phyloP scores from a whole-genome alignment of 1,284 basidiomycete species.

The Sphagnurus paluster region DNA sequence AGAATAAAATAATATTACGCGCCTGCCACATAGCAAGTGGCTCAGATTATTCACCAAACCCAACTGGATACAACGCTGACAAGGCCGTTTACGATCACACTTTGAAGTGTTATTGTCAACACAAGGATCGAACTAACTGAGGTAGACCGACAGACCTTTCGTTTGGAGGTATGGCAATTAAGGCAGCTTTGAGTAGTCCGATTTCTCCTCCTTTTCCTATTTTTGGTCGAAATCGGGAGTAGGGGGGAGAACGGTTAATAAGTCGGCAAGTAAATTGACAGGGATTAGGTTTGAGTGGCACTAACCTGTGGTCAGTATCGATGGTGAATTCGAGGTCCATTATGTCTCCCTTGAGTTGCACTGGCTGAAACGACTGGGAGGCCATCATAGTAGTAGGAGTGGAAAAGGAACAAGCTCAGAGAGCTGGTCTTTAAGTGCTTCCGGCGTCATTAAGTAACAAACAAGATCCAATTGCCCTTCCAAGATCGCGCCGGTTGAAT shows the following conservation, averaged over 20 bases:
- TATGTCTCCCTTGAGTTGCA: constrained; percentile 64
- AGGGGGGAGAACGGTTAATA: constrained; percentile 44
- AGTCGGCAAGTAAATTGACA: constrained; percentile 38
- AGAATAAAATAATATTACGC: constrained; percentile 14
- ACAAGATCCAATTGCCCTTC: constrained; percentile 28
- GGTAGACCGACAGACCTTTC: constrained; percentile 61
- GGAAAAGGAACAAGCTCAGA: constrained; percentile 41
- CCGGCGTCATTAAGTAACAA: constrained; percentile 49
- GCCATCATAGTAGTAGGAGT: constrained; percentile 42
- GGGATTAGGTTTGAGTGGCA: constrained; percentile 21
- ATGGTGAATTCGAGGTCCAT: constrained; percentile 69
- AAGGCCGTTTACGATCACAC: constrained; percentile 85
- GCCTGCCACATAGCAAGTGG: constrained; percentile 15
- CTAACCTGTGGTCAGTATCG: constrained; percentile 64
- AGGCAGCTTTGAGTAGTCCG: constrained; percentile 85
- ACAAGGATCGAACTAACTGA: constrained; percentile 8
- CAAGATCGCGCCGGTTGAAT: constrained; percentile 33
- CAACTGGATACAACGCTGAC: constrained; percentile 83
- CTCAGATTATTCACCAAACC: constrained; percentile 52
- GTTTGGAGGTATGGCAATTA: constrained; percentile 90
- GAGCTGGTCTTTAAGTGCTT: constrained; percentile 43
- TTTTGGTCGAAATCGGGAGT: constrained; percentile 43
- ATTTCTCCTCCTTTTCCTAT: constrained; percentile 75
- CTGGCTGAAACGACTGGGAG: constrained; percentile 42
- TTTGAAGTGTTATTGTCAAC: constrained; percentile 28